Evolutionary conservation across 2,329 filamentous ascomycete species (phyloP), one percentile per base, ranked within the genome.

Genomic region (Aspergillus luchuensis): DNA sequence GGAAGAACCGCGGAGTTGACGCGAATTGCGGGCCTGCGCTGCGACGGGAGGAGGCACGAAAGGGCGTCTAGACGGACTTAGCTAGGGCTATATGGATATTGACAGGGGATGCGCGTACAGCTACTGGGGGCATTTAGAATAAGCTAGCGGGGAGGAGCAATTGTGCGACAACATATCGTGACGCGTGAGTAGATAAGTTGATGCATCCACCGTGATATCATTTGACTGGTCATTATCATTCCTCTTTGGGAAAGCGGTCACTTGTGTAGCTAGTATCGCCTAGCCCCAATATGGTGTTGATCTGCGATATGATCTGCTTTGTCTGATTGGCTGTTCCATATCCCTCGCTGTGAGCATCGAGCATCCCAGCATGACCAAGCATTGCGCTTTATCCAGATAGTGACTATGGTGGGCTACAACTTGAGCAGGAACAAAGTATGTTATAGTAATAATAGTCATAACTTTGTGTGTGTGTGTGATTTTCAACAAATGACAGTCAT

Each of bases 21-120:
- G 73, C 72, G 59, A 75, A 75, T 15, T 74, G 72, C 13, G 72
- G 64, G 17, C 71, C 67, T 39, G 67, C 63, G 48, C 50, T 67
- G 45, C 66, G 65, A 30, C 70, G 72, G 48, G 70, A 61, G 33
- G 69, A 64, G 33, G 62, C 59, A 47, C 71, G 71, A 57, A 72
- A 73, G 28, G 72, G 72, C 25, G 72, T 67, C 62, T 68, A 53
- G 15, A 30, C 25, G 23, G 15, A 13, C 7, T 69, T 50, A 63
- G 60, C 5, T 48, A 41, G 17, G 4, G 23, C 4, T 17, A 8
- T 17, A 11, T 7, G 21, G 15, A 13, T 6, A 30, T 6, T 23
- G 23, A 17, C 21, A 30, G 3, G 2, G 28, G 7, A 48, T n/a
- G 15, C 15, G 56, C 59, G 49, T 63, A 65, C 64, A 43, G 57